Base-by-base conservation (phyloP, 2,329 filamentous ascomycete genomes). In the Pyricularia grisea region DNA sequence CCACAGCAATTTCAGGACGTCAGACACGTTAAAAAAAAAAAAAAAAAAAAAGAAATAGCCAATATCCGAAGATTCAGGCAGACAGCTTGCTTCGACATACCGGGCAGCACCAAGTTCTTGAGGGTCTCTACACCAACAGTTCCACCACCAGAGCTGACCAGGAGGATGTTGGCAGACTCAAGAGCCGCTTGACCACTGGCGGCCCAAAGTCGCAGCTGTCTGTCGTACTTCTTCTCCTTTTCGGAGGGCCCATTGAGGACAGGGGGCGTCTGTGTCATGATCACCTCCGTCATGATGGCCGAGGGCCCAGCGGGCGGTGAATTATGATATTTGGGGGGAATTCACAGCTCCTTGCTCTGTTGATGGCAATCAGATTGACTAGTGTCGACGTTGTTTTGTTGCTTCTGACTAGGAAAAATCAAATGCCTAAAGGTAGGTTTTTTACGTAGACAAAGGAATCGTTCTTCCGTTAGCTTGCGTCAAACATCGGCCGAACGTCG, bases 61-160 rank as follows among this genome's bases (percentile, higher is more conserved):
- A 36, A 6, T 69, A 78, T 75, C 6, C 31, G n/a, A 68, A 28
- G n/a, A n/a, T n/a, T 23, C 61, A 36, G 27, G 65, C 17, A 28
- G n/a, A 17, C 20, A 28, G 25, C 5, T 63, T 63, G 60, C 20
- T 31, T 65, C 58, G 60, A 73, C 78, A 68, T 78, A 88, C 89
- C 92, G 69, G 95, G 95, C 10, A 99, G 82, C 3, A 99, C 92
- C n/a, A 99, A 87, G 77, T 99, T 99, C 84, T 99, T 99, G 71
- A 99, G 85, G 0, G 94, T 90, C 79, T 99, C 95, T 14, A 96
- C 86, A 17, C 94, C 95, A 42, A 93, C 92, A 2, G 93, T 92
- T 11, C 94, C 94, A n/a, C 90, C 81, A 1, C 93, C 91, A 0
- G 91, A 92, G 79, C 97, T 97, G 71, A 99, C 82, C 5, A 99